These are phyloP conservation scores for Protomyces lactucae-debilis DNA, from an alignment of 1,139 yeast species.

Conservation along the genomic window DNA sequence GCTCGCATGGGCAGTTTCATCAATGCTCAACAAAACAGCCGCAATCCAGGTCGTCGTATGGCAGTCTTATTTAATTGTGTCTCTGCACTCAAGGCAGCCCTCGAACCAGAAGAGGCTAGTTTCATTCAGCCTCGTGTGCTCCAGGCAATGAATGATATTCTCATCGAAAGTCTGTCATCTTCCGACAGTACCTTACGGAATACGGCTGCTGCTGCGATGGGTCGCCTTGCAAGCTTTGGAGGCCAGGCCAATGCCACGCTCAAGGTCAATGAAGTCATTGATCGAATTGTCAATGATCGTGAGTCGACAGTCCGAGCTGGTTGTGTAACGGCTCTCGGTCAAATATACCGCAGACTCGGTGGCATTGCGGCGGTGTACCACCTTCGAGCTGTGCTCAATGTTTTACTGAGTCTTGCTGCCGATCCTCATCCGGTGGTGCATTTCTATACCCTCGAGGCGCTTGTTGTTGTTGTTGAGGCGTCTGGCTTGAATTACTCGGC, in stretches of 20 bases:
- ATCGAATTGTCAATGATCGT: slow-evolving; percentile 55
- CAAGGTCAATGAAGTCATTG: slow-evolving; percentile 53
- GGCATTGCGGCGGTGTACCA: slow-evolving; percentile 43
- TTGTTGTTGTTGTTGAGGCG: slow-evolving; percentile 52
- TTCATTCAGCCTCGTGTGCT: slow-evolving; percentile 5
- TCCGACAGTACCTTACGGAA: slow-evolving; percentile 39
- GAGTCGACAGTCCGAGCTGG: slow-evolving; percentile 67
- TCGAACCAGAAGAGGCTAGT: slow-evolving; percentile 5
- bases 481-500: slow-evolving; percentile 50
- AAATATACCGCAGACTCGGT: slow-evolving; percentile 51
- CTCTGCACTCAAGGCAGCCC: slow-evolving; percentile 48
- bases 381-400: slow-evolving; percentile 49
- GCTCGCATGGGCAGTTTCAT: slow-evolving; percentile 68
- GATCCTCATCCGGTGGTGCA: slow-evolving; percentile 88
- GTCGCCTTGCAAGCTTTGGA: slow-evolving; percentile 51
- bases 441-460: slow-evolving; percentile 61
- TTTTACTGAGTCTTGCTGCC: slow-evolving; percentile 55
- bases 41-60: slow-evolving; percentile 36
- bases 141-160: slow-evolving; percentile 52
- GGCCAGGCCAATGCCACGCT: slow-evolving; percentile 45
- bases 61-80: slow-evolving; percentile 61
- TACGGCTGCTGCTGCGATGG: slow-evolving; percentile 64
- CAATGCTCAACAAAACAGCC: slow-evolving; percentile 36
- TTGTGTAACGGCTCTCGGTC: slow-evolving; percentile 55
- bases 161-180: slow-evolving; percentile 40